Conservation (phyloP, 2,329 filamentous ascomycete species). For the Penicillium concentricum region DNA sequence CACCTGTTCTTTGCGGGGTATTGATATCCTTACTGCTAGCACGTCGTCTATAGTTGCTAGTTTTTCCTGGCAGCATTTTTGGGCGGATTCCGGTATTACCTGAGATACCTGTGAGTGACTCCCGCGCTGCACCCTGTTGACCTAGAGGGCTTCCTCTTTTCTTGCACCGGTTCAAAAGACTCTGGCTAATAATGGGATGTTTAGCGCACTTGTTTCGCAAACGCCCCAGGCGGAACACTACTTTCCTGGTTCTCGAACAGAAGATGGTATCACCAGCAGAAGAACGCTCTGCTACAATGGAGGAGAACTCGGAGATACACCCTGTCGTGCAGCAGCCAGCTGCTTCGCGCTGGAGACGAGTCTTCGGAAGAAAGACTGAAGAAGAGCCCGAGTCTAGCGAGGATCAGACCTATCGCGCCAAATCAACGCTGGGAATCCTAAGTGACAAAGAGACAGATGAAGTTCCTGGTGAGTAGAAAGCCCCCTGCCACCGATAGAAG, state of each 20-base stretch:
- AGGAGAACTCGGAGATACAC: background rate
- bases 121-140: too few species aligned
- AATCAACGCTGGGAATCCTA: conserved; percentile 72
- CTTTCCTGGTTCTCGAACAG: background rate
- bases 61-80: background rate
- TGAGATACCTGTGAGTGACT: background rate
- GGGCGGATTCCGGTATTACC: background rate
- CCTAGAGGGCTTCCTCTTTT: background rate
- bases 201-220: background rate
- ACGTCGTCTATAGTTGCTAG: background rate
- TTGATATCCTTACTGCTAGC: background rate
- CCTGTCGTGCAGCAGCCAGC: background rate
- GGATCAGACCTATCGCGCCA: conserved; percentile 35
- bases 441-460: conserved; percentile 79
- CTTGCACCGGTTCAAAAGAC: background rate
- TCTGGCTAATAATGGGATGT: background rate
- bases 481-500: background rate
- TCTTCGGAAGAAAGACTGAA: conserved; percentile 12
- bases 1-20: background rate
- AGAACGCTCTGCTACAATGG: background rate
- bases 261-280: conserved; percentile 9
- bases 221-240: background rate
- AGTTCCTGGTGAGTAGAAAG: conserved; percentile 67
- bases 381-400: conserved; percentile 11
- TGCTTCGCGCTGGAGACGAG: conserved; percentile 20